Percentiles rank a stretch among this genome's conserved stretches.
phyloP scores from a whole-genome alignment of 2,329 filamentous ascomycete genomes.

The Pestalotiopsis sp. region DNA sequence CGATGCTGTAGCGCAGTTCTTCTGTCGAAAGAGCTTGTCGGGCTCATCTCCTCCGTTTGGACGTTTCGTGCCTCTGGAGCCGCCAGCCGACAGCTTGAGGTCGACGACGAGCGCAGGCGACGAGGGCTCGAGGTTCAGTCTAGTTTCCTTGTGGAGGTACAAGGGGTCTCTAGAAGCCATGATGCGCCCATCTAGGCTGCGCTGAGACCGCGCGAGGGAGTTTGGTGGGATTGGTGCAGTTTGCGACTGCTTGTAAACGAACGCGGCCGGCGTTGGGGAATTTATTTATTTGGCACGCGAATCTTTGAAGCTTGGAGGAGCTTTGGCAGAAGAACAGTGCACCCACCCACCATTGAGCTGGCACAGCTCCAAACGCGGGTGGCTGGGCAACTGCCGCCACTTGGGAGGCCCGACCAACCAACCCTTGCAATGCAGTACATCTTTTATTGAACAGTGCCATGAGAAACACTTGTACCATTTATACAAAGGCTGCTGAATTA shows the following conservation, averaged over 20 bases:
- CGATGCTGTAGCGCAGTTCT: slow-evolving; percentile 75
- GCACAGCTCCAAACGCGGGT: not conserved
- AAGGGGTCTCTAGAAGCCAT: slow-evolving; percentile 67
- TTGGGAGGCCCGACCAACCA: not conserved
- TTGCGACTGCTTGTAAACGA: not conserved
- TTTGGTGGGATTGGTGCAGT: not conserved
- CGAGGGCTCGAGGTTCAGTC: slow-evolving; percentile 77
- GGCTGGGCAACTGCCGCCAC: not conserved
- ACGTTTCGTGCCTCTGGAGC: slow-evolving; percentile 46
- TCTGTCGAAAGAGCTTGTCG: slow-evolving; percentile 72
- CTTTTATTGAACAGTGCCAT: not conserved
- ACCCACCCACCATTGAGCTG: not conserved
- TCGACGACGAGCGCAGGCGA: slow-evolving; percentile 70
- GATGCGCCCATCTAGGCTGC: slow-evolving; percentile 60
- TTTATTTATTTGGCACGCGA: slow-evolving; percentile 11
- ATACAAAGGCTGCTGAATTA: too few relatives aligned
- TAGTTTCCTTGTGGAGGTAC: slow-evolving; percentile 83
- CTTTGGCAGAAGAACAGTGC: not conserved
- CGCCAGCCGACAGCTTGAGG: slow-evolving; percentile 65
- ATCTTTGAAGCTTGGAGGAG: slow-evolving; percentile 8
- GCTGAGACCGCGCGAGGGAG: slow-evolving; percentile 12
- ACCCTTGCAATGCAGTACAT: too few relatives aligned
- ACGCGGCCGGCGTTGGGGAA: not conserved
- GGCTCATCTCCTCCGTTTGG: slow-evolving; percentile 56
- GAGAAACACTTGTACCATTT: too few relatives aligned